Base-by-base conservation (phyloP, 225 moss, liverwort and hornwort genomes). In the Thuidium tamariscinum region DNA sequence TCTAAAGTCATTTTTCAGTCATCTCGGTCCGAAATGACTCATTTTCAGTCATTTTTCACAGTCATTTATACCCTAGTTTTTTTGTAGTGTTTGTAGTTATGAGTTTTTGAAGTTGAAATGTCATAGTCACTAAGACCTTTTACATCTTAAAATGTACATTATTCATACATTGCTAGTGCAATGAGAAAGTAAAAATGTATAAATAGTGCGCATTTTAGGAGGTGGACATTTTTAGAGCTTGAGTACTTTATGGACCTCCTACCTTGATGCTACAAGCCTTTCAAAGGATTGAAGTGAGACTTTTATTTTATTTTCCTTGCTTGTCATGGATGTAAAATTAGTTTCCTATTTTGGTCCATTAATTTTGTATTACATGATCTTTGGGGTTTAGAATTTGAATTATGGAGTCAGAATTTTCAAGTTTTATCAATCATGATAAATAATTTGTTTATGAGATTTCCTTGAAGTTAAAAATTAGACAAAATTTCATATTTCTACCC, bases 91-190 rank as follows among this genome's bases (percentile, higher is more conserved):
- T n/a, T n/a, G n/a, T 37, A 37, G 1, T 37, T 13, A 13, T 67
- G 22, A 37, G n/a, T 6, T 68, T 23, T 68, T 68, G 39, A 68
- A 39, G 13, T 68, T 68, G 39, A 68, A 3, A 23, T 0, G 0
- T 0, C 23, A 1, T 2, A 2, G 39, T 39, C 23, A 39, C 0
- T 37, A 13, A 4, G 13, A 13, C 13, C 23, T 0, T 13, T 1
- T n/a, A n/a, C n/a, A n/a, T n/a, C n/a, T n/a, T n/a, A n/a, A 68
- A 67, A 22, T 23, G 13, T 13, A 23, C 2, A 67, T 7, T 39
- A 23, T 68, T 68, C 7, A 7, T 13, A 13, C 7, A 39, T 13
- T 39, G 23, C 0, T 23, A 0, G 2, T 68, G 13, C 39, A 23
- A 39, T 39, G 23, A n/a, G n/a, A n/a, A n/a, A n/a, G n/a, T n/a